phyloP scores from a whole-genome alignment of 371 early-diverging fungal species.

The Capniomyces stellatus region DNA sequence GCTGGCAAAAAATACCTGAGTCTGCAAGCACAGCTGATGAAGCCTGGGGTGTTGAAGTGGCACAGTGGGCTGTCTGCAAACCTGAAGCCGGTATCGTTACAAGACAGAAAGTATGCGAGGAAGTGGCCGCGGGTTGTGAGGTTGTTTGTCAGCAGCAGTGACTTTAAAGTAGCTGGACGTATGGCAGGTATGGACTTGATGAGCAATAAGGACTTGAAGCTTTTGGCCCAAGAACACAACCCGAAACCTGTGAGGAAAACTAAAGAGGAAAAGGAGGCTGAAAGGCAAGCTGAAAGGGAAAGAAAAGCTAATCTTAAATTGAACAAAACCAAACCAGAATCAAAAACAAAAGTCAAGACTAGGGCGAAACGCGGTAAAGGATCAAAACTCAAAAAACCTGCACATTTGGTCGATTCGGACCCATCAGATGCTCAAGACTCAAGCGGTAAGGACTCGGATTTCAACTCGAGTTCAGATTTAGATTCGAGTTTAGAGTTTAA shows the following conservation, averaged over 20 bases:
- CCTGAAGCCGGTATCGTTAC: not conserved
- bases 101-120: not conserved
- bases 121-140: not conserved
- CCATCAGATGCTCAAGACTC: not conserved
- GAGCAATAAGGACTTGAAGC: no score
- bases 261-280: not conserved
- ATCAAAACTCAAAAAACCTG: not conserved
- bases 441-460: no score
- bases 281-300: not conserved
- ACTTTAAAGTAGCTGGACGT: not conserved
- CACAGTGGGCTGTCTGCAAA: not conserved
- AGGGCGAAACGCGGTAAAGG: no score
- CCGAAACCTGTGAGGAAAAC: not conserved
- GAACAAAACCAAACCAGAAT: not conserved
- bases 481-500: no score
- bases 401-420: not conserved
- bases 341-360: not conserved
- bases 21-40: slow-evolving; percentile 34
- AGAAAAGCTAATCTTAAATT: no score
- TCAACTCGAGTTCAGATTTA: no score
- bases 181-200: not conserved
- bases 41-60: not conserved
- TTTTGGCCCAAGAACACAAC: no score
- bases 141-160: not conserved
- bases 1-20: slow-evolving; percentile 38